phyloP scores from a whole-genome alignment of 2,329 filamentous ascomycete species.

The Sarocladium strictum region DNA sequence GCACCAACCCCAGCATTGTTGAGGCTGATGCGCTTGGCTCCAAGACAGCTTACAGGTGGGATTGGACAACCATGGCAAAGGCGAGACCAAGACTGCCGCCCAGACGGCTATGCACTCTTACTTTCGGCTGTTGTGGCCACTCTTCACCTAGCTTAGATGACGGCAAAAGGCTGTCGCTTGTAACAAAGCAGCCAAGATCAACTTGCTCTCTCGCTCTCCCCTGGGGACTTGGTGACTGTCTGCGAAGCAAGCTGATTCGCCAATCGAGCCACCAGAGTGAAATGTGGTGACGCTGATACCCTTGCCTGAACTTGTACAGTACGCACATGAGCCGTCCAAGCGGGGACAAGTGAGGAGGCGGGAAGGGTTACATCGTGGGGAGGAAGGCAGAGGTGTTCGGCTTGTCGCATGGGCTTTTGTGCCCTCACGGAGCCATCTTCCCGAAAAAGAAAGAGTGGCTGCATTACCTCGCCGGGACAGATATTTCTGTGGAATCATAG shows the following conservation, averaged over 20 bases:
- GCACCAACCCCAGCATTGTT: background rate
- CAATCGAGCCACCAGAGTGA: background rate
- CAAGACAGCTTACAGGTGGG: background rate
- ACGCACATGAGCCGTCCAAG: background rate
- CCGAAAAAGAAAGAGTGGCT: too few species aligned
- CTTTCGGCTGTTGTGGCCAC: background rate
- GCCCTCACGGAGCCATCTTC: background rate
- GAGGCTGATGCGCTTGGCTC: background rate
- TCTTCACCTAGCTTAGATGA: background rate
- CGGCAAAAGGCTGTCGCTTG: background rate
- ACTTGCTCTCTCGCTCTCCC: background rate
- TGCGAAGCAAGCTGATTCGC: background rate
- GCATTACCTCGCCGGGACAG: too few species aligned
- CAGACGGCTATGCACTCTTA: slow-evolving; percentile 5
- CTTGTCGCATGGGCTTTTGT: background rate
- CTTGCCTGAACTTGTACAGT: background rate
- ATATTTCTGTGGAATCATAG: too few species aligned
- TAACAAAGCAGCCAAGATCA: background rate
- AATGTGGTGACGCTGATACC: background rate
- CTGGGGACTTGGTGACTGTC: background rate
- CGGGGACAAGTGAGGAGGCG: background rate
- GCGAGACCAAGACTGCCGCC: background rate
- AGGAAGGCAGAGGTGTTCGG: background rate
- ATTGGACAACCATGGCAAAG: background rate
- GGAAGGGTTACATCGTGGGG: slow-evolving; percentile 6